Evolutionary conservation across 371 early-diverging fungal species (phyloP), one percentile per base, ranked within the genome.

Genomic region (Actinomortierella wolfii): DNA sequence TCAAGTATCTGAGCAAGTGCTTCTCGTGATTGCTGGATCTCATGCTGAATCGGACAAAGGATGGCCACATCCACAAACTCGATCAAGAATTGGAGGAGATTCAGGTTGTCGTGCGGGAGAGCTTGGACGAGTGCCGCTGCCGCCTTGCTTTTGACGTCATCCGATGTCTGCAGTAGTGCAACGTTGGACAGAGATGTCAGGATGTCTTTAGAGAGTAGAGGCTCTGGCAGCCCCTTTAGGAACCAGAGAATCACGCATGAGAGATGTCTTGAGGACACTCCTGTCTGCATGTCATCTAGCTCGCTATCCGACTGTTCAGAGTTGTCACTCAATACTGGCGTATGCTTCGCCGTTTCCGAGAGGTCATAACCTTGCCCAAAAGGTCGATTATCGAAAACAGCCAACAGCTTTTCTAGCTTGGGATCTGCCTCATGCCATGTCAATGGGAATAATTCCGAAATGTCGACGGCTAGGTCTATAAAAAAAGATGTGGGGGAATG

Each of bases 181-280:
- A 61, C 24, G 8, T 49, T 49, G 14, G 51, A 43, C n/a, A 67
- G 56, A 1, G 62, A 47, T 7, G 34, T 41, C 23, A 61, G 57
- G 9, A 67, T 46, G 20, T 57, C 58, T 1, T 39, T 42, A 1
- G 68, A 49, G 14, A 67, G 57, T 13, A 67, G 24, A 3, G 68
- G 61, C 13, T 67, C 58, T 2, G 68, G 61, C 7, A 67, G 34
- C 41, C 57, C 58, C 1, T 18, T 24, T 11, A 67, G 46, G 47
- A 67, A 61, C 2, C 68, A 58, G n/a, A 67, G 62, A 17, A 67
- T 51, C 13, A 61, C 23, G 4, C 61, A 53, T 1, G 62, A 49
- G 14, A 67, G 57, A n/a, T 61, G 50, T 14, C 42, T 42, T 8
- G 57, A 61, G 13, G 62, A 44, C 2, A 67, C 47, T 18, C 24